These are phyloP conservation scores for Nicotiana obtusifolia DNA, from an alignment of 257 asterid genomes.

Conservation along the genomic window DNA sequence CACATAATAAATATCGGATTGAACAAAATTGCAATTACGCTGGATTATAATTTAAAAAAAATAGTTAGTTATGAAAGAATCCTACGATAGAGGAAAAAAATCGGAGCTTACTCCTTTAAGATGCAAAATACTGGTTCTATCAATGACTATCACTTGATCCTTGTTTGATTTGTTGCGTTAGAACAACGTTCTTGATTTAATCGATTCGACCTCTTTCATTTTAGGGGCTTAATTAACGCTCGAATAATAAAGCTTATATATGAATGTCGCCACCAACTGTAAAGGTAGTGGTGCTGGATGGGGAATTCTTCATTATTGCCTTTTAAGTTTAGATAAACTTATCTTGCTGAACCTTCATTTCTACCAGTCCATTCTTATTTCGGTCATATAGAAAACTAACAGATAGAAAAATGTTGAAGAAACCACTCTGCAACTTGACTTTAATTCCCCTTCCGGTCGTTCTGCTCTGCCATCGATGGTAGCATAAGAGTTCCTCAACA, in stretches of 20 bases:
- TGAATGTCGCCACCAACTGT: background rate
- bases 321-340: background rate
- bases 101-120: background rate
- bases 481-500: too few species aligned
- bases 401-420: too few species aligned
- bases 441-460: too few species aligned
- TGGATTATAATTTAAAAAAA: background rate
- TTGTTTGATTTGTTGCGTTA: too few species aligned
- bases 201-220: background rate
- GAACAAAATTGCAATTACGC: background rate
- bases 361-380: too few species aligned
- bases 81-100: background rate
- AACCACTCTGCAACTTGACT: too few species aligned
- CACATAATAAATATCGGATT: background rate
- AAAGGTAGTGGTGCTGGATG: background rate
- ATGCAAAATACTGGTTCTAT: background rate
- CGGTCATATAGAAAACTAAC: too few species aligned
- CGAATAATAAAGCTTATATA: background rate
- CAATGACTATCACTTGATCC: background rate
- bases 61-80: background rate
- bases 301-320: too few species aligned
- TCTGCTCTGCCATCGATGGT: too few species aligned
- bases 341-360: background rate
- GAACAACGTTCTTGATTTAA: background rate
- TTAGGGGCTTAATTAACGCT: background rate